Evolutionary conservation across 129 eudicot species (phyloP).

Genomic region (Ambrosia trifida): DNA sequence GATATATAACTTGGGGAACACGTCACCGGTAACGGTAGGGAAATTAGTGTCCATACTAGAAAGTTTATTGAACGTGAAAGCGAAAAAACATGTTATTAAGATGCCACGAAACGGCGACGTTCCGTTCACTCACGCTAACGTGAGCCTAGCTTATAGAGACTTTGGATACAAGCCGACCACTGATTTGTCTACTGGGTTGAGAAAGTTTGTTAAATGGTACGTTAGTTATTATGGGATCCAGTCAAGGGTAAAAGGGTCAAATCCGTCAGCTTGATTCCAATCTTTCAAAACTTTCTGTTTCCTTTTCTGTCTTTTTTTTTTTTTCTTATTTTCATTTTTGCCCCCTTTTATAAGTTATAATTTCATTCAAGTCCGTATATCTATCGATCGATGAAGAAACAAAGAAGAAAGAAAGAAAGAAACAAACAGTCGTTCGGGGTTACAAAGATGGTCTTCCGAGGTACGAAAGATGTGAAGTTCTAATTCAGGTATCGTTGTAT

Average conservation of each 20-base stretch:
- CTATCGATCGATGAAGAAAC: background rate
- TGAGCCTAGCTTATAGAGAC: slow-evolving; percentile 59
- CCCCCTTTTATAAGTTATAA: slow-evolving; percentile 24
- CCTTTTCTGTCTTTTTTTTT: slow-evolving; percentile 24
- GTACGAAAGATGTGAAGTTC: background rate
- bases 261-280: slow-evolving; percentile 20
- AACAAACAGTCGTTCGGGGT: background rate
- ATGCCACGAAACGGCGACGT: slow-evolving; percentile 94
- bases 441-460: background rate
- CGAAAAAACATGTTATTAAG: slow-evolving; percentile 69
- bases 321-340: slow-evolving; percentile 18
- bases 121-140: slow-evolving; percentile 75
- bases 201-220: slow-evolving; percentile 80
- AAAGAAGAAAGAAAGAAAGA: background rate
- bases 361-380: slow-evolving; percentile 12
- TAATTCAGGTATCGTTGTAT: slow-evolving; percentile 33
- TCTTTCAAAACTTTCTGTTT: slow-evolving; percentile 16
- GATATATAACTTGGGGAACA: slow-evolving; percentile 71
- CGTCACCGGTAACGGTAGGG: slow-evolving; percentile 78
- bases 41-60: slow-evolving; percentile 60
- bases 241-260: slow-evolving; percentile 60
- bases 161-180: slow-evolving; percentile 84
- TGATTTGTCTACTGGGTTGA: slow-evolving; percentile 67
- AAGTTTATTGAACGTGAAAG: slow-evolving; percentile 56
- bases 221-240: slow-evolving; percentile 67